These are phyloP conservation scores for Phytophthora ramorum DNA, from an alignment of 352 stramenopile species.

Conservation along the genomic window DNA sequence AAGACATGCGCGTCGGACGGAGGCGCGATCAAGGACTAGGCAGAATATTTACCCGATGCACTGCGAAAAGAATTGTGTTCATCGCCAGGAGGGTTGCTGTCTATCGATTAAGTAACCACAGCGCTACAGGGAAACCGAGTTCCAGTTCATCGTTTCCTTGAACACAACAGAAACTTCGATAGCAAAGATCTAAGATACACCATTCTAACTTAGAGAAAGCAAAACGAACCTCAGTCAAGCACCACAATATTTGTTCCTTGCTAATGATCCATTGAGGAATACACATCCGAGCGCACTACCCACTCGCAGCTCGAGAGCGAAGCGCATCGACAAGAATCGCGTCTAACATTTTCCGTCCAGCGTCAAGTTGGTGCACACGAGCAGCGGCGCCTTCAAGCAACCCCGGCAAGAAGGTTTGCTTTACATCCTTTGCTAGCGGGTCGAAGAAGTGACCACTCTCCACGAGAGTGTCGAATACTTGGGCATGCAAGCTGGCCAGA, in stretches of 20 bases:
- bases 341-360: conserved; percentile 32
- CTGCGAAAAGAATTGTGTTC: not conserved
- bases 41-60: not conserved
- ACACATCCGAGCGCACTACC: conserved; percentile 7
- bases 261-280: conserved; percentile 12
- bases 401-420: conserved; percentile 80
- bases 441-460: conserved; percentile 92
- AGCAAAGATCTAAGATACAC: not conserved
- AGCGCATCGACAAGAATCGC: conserved; percentile 33
- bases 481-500: conserved; percentile 82
- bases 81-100: not conserved
- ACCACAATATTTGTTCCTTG: not conserved
- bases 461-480: conserved; percentile 90
- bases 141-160: too few species aligned
- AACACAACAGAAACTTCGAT: not conserved
- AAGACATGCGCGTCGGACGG: not conserved
- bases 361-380: conserved; percentile 49
- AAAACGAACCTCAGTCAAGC: not conserved
- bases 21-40: not conserved
- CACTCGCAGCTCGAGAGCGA: conserved; percentile 22
- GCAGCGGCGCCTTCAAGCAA: conserved; percentile 55
- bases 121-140: too few species aligned
- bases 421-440: conserved; percentile 84
- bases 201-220: not conserved
- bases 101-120: not conserved